Percentiles rank a stretch among this genome's conserved stretches.
These are phyloP conservation scores for Helicostylum pulchrum DNA, from an alignment of 192 early-diverging fungal species.

Conservation along the genomic window DNA sequence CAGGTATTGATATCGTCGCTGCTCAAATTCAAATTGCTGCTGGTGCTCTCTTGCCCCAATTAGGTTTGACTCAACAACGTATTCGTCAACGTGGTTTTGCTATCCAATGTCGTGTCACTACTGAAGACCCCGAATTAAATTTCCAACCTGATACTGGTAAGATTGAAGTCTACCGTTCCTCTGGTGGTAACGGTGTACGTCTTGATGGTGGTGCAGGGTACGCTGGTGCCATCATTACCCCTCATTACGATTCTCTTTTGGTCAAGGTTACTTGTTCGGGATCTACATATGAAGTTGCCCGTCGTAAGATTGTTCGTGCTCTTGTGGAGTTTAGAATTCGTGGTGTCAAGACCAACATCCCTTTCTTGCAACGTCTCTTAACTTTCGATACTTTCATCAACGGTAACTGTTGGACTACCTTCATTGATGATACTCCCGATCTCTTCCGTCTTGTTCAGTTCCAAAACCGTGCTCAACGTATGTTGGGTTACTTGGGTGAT, in stretches of 20 bases:
- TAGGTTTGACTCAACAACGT: slow-evolving; percentile 77
- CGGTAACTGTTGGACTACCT: slow-evolving; percentile 94
- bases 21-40: slow-evolving; percentile 94
- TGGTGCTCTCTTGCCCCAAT: slow-evolving; percentile 73
- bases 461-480: slow-evolving; percentile 82
- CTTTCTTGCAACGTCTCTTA: slow-evolving; percentile 86
- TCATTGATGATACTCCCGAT: slow-evolving; percentile 95
- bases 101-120: slow-evolving; percentile 96
- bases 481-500: slow-evolving; percentile 89
- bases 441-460: slow-evolving; percentile 78
- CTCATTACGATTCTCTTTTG: slow-evolving; percentile 93
- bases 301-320: slow-evolving; percentile 84
- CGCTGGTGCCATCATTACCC: slow-evolving; percentile 88
- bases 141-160: slow-evolving; percentile 96
- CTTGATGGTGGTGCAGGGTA: slow-evolving; percentile 89
- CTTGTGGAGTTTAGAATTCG: slow-evolving; percentile 94
- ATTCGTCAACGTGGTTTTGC: slow-evolving; percentile 82
- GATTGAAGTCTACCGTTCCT: slow-evolving; percentile 91
- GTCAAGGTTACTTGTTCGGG: slow-evolving; percentile 89
- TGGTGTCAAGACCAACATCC: slow-evolving; percentile 96
- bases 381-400: slow-evolving; percentile 76
- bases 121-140: slow-evolving; percentile 88
- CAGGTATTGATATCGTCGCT: slow-evolving; percentile 91
- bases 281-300: slow-evolving; percentile 84
- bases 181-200: slow-evolving; percentile 84